Evolutionary conservation across 208 protist species (phyloP).

Genomic region (Lotmaria passim): DNA sequence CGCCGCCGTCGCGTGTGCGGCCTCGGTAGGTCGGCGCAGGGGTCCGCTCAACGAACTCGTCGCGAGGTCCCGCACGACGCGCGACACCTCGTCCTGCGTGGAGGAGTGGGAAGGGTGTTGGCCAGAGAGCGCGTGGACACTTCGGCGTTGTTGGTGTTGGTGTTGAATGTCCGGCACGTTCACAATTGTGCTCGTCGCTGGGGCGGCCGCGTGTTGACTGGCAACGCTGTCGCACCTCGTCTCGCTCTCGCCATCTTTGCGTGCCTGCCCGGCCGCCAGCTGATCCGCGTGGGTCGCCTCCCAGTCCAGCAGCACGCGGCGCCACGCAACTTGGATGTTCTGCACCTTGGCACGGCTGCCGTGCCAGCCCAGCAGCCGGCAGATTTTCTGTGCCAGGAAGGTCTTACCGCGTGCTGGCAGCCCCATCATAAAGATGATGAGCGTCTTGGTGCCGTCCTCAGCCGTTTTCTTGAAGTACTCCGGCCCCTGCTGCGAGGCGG

Average conservation of each 20-base stretch:
- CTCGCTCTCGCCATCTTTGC: background rate
- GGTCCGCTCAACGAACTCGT: background rate
- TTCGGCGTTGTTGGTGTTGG: background rate
- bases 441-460: slow-evolving; percentile 52
- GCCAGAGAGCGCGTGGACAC: slow-evolving; percentile 1
- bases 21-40: slow-evolving; percentile 1
- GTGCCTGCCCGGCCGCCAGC: background rate
- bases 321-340: slow-evolving; percentile 82
- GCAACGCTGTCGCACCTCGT: background rate
- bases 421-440: slow-evolving; percentile 90
- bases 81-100: slow-evolving; percentile 22
- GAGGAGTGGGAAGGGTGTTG: slow-evolving; percentile 14
- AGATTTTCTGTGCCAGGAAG: slow-evolving; percentile 91
- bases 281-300: slow-evolving; percentile 32
- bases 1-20: background rate
- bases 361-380: slow-evolving; percentile 86
- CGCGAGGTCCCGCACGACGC: slow-evolving; percentile 12
- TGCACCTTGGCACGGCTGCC: slow-evolving; percentile 69
- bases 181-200: background rate
- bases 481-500: slow-evolving; percentile 69
- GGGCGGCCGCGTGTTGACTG: background rate
- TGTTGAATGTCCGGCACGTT: background rate
- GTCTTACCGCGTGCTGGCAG: slow-evolving; percentile 92
- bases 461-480: slow-evolving; percentile 63
- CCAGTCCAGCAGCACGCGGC: slow-evolving; percentile 60